Evolutionary conservation across 1,284 basidiomycete genomes (phyloP).

Genomic region (Tremellales sp.): DNA sequence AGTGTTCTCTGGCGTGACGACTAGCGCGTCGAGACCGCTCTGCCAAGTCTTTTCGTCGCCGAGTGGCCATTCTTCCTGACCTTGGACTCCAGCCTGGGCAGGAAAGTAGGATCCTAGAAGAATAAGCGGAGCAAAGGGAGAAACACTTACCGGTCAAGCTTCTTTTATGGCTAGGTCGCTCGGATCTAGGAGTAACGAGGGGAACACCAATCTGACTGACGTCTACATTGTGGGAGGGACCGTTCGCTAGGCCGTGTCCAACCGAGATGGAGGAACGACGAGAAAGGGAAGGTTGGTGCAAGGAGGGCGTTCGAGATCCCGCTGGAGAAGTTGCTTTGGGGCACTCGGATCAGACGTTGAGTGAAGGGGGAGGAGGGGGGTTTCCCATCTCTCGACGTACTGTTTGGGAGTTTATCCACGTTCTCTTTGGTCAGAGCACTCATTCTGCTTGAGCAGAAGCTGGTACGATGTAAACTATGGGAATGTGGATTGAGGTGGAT

Average conservation of each 20-base stretch:
- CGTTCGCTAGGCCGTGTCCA: constrained; percentile 17
- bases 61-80: constrained; percentile 74
- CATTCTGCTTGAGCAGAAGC: constrained; percentile 24
- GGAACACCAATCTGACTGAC: constrained; percentile 40
- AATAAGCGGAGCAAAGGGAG: background rate
- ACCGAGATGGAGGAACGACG: constrained; percentile 40
- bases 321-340: constrained; percentile 12
- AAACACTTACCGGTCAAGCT: constrained; percentile 37
- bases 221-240: constrained; percentile 35
- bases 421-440: constrained; percentile 38
- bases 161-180: constrained; percentile 40
- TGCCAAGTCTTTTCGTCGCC: constrained; percentile 80
- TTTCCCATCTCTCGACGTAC: constrained; percentile 11
- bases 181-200: constrained; percentile 38
- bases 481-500: too few species aligned
- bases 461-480: too few species aligned
- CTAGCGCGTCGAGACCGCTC: constrained; percentile 49
- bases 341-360: constrained; percentile 1
- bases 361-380: constrained; percentile 1
- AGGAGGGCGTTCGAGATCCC: constrained; percentile 31
- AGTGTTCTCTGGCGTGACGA: constrained; percentile 45
- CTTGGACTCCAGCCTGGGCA: constrained; percentile 58
- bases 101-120: constrained; percentile 46
- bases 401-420: constrained; percentile 28
- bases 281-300: constrained; percentile 43